Evolutionary conservation across 805 yeast species (phyloP), one percentile per base, ranked within the genome.

Genomic region (Nakazawaea populi): DNA sequence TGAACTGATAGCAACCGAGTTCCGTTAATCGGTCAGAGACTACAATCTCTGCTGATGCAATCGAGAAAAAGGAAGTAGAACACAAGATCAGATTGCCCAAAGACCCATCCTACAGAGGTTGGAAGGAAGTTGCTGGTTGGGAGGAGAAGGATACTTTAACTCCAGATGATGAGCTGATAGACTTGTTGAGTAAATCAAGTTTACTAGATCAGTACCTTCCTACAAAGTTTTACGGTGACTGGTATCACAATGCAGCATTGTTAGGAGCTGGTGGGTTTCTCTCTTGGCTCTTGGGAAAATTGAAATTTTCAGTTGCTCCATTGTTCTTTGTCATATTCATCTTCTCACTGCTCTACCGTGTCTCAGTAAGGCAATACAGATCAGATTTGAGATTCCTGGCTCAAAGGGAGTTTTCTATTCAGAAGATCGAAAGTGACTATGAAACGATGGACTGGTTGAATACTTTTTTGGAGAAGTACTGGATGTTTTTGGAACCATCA

Each of bases 391-490:
- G 97, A 61, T 90, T 89, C 55, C 83, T 80, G 52, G 86, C 94
- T 31, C 91, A 89, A 62, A 82, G 96, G 58, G 96, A 92, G 62
- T 82, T 87, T 61, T 84, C 94, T 14, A 81, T 89, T 44, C 82
- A 80, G 61, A 79, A 79, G 44, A 84, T 91, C 56, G 98, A 94
- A 67, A 79, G 83, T 61, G 97, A 92, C 64, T 85, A 84, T 57
- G 99, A 94, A 70, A 77, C 96, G 6, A 80, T 94, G 87, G 97
- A 94, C 62, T 94, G 99, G 99, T 73, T 89, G 57, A 94, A 94
- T 67, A 80, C 82, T 29, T 86, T 95, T 60, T 66, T 95, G 68
- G 91, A 86, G 62, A 91, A 90, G 68, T 91, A 88, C 67, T 94
- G 99, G 99, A 73, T 81, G 50, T 88, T 76, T 56, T 77, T 90